Base-by-base conservation (phyloP, 306 rosid genomes). In the Vigna mungo region DNA sequence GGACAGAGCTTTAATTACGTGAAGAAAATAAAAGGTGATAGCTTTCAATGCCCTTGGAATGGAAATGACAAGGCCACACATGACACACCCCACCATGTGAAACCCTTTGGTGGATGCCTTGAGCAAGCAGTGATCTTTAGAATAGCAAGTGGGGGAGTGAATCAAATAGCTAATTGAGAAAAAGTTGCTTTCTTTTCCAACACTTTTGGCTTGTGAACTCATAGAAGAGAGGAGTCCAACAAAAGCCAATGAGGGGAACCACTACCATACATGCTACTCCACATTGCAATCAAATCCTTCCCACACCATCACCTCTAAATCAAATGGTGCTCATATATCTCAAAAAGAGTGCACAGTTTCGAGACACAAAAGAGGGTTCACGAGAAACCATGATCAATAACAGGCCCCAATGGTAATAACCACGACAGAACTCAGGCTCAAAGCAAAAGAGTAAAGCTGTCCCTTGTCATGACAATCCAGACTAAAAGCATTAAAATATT, bases 41-140 rank as follows among this genome's bases (percentile, higher is more conserved):
- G 87, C 88, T 87, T 84, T 86, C 82, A 80, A 25, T 55, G 54
- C 15, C 43, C 68, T 55, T 77, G 52, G 83, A 84, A 79, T 77
- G 70, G 82, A 83, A 71, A 78, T 82, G 85, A 63, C 82, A 89
- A 9, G 48, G 71, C 44, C 81, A 71, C 75, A 71, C 20, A 9
- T 43, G 72, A 23, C 65, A 59, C 86, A 72, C 90, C 89, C 86
- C 86, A 88, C 91, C 96, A 88, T 90, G 96, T 88, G 95, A 88
- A 83, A 47, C 78, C 81, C 85, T 82, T 77, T 61, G 81, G 62
- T 78, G 77, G 87, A 87, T 85, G 83, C 87, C 89, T 86, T 83
- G 87, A 71, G 86, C 73, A 43, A 80, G 75, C 92, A 76, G 70
- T 63, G 82, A 78, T 75, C 84, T 83, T 76, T 78, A 68, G 48